phyloP scores from a whole-genome alignment of 345 rosid species.

The Trapa bicornis region DNA sequence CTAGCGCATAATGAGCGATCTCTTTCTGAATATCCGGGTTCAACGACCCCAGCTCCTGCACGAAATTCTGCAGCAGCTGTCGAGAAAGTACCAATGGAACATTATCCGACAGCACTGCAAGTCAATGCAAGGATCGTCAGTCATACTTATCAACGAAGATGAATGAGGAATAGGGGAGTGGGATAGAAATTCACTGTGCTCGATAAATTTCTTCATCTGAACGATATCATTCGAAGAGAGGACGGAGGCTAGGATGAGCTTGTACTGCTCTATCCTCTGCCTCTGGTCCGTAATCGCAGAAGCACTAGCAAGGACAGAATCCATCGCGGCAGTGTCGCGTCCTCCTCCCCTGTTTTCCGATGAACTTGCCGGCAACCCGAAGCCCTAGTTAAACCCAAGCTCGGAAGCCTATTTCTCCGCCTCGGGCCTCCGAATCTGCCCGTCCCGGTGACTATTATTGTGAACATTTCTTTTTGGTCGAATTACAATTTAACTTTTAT shows the following conservation, averaged over 20 bases:
- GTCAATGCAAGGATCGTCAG: not conserved
- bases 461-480: no score
- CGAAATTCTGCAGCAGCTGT: slow-evolving; percentile 81
- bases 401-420: not conserved
- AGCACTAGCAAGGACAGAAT: slow-evolving; percentile 61
- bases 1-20: slow-evolving; percentile 71
- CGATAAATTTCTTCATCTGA: slow-evolving; percentile 78
- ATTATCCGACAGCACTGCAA: slow-evolving; percentile 79
- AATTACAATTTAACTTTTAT: no score
- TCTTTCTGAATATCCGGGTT: slow-evolving; percentile 79
- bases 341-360: not conserved
- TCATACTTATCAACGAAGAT: not conserved
- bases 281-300: slow-evolving; percentile 79
- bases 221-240: slow-evolving; percentile 67
- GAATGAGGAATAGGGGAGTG: not conserved
- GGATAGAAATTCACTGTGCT: slow-evolving; percentile 41
- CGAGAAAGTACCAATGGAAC: slow-evolving; percentile 89
- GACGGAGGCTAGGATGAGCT: slow-evolving; percentile 73
- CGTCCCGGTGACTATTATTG: not conserved
- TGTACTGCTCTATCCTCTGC: slow-evolving; percentile 97
- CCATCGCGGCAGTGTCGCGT: slow-evolving; percentile 32
- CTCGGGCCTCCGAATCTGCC: not conserved
- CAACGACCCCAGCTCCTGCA: slow-evolving; percentile 73
- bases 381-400: slow-evolving; percentile 5
- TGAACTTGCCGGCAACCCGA: not conserved